phyloP scores from a whole-genome alignment of 139 green algal species.

The Chlorella sp. region DNA sequence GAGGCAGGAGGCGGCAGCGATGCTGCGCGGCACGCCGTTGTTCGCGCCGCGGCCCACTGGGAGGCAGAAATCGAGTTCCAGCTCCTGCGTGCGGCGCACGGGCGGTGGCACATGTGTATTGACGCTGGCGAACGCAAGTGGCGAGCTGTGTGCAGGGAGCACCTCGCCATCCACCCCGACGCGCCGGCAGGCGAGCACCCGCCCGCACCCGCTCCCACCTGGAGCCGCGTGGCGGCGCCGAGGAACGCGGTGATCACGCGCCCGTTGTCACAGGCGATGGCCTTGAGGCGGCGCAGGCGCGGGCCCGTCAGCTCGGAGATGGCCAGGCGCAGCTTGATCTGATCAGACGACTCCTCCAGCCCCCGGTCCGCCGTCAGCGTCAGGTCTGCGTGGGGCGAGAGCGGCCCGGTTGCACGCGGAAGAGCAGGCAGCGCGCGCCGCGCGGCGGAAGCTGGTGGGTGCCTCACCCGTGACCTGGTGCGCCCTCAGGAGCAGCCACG shows the following conservation, averaged over 20 bases:
- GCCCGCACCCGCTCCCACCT: not conserved
- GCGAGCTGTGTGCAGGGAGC: too few relatives aligned
- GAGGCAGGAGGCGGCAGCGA: not conserved
- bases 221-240: constrained; percentile 7
- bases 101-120: not conserved
- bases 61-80: not conserved
- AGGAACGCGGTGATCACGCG: not conserved
- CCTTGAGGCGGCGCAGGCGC: too few relatives aligned
- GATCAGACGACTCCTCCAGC: not conserved
- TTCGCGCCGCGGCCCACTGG: not conserved
- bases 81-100: not conserved
- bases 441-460: too few relatives aligned
- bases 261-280: not conserved
- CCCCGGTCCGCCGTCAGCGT: not conserved
- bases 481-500: constrained; percentile 14
- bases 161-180: too few relatives aligned
- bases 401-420: not conserved
- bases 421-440: not conserved
- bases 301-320: too few relatives aligned
- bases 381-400: not conserved
- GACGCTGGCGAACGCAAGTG: too few relatives aligned
- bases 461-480: not conserved
- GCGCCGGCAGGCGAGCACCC: not conserved
- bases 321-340: not conserved
- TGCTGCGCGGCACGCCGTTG: constrained; percentile 6